phyloP scores from a whole-genome alignment of 352 stramenopile species.

The Phytopythium oedochilum region DNA sequence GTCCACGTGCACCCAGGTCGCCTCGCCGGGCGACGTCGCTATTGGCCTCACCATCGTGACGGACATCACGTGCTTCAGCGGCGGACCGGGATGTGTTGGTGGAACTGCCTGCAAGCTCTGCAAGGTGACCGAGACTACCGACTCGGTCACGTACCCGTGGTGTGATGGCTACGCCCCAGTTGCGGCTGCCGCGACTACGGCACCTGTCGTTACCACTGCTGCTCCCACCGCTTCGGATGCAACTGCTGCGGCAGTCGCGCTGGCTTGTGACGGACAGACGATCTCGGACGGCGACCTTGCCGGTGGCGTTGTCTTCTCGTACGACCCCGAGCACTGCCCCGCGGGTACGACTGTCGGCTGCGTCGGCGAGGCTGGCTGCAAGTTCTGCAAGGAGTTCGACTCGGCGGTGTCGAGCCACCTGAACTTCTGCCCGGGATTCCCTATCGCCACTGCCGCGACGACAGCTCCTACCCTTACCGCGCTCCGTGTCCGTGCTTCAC shows the following conservation, averaged over 20 bases:
- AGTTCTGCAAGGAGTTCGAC: slow-evolving; percentile 30
- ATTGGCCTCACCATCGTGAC: slow-evolving; percentile 22
- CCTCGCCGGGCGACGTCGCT: slow-evolving; percentile 25
- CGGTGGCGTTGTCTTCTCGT: slow-evolving; percentile 21
- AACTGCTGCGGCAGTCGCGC: not conserved
- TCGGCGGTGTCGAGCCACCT: slow-evolving; percentile 19
- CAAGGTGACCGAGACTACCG: slow-evolving; percentile 13
- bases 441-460: not conserved
- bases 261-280: not conserved
- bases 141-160: slow-evolving; percentile 17
- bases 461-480: not conserved
- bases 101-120: slow-evolving; percentile 1
- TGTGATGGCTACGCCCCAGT: slow-evolving; percentile 6
- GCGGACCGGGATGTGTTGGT: slow-evolving; percentile 2
- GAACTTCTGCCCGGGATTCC: slow-evolving; percentile 17
- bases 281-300: slow-evolving; percentile 22
- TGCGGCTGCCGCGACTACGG: not conserved
- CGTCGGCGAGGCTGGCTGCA: slow-evolving; percentile 13
- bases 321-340: slow-evolving; percentile 22
- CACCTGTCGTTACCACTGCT: not conserved
- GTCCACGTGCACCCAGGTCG: slow-evolving; percentile 4
- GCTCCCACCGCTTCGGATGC: not conserved
- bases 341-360: slow-evolving; percentile 18
- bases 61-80: slow-evolving; percentile 21
- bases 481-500: not conserved